Evolutionary conservation across 1,284 basidiomycete species (phyloP), one percentile per base, ranked within the genome.

Genomic region (Polyporus tsugae): DNA sequence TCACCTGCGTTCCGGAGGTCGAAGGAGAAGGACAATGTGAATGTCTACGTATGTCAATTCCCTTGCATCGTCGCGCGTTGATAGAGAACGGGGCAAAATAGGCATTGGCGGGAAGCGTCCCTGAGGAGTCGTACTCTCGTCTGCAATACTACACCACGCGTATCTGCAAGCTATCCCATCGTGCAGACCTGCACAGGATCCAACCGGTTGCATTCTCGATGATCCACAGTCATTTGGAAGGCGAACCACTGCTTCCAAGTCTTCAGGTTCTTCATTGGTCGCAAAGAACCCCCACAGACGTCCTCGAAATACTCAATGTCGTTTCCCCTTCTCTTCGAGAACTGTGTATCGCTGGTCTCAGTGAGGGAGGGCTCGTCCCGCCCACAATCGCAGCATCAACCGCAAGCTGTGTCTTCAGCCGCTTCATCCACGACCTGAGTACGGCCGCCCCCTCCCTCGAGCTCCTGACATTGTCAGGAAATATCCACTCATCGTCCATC

Each of bases 391-490:
- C 61, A 25, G 5, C 39, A 25, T 33, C 41, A 3, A 15, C 59
- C 41, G 6, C 59, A 17, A 42, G 13, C 35, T 13, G 44, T 59
- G 52, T 33, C 15, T 63, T 68, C 53, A 46, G 61, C 19, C 33
- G n/a, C 15, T 63, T 70, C 65, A 49, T 70, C 6, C 41, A 61
- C 17, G 25, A 25, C 22, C 60, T 70, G 5, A 67, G 65, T 38
- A 10, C 25, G 0, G 46, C 44, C 9, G 65, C 65, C 5, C 65
- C 68, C 3, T 42, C 33, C 3, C 60, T 70, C 41, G 60, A 70
- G 53, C 60, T 58, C 15, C 65, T 70, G 36, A 62, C 65, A 42
- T 53, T 70, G 9, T 66, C 65, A n/a, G 68, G 68, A 33, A 61
- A 63, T n/a, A 57, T 70, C 52, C 57, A 61, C 44, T 39, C 65